Percentiles rank a stretch among this genome's conserved stretches.
These are phyloP conservation scores for Diaporthe batatas DNA, from an alignment of 2,329 filamentous ascomycete species.

Conservation along the genomic window DNA sequence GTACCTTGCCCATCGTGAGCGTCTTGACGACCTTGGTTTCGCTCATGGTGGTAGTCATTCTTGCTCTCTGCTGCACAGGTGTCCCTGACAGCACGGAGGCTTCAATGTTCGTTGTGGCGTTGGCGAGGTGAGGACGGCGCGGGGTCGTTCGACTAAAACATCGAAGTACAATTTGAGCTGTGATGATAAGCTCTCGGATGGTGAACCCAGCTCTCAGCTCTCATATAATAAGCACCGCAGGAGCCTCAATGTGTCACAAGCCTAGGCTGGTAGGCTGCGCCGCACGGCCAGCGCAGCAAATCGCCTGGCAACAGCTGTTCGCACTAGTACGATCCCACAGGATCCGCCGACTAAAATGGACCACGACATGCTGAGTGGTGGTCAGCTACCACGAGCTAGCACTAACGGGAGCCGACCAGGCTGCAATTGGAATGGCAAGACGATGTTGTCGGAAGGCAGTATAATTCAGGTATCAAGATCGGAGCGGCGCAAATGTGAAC, in stretches of 20 bases:
- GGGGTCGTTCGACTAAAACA: too few species aligned
- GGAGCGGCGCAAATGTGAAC: neutral
- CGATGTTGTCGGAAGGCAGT: neutral
- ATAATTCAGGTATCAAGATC: neutral
- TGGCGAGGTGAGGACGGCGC: too few species aligned
- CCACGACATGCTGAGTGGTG: neutral
- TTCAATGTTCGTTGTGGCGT: neutral
- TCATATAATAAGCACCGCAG: neutral
- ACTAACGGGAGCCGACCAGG: neutral
- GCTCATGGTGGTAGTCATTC: conserved; percentile 5
- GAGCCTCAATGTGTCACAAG: neutral
- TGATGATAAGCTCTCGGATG: neutral
- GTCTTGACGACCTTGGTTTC: conserved; percentile 10
- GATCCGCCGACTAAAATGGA: neutral
- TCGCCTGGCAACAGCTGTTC: neutral
- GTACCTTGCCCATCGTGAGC: conserved; percentile 35
- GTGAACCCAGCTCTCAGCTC: neutral
- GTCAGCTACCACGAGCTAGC: neutral
- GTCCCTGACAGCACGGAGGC: neutral
- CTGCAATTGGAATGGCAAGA: neutral
- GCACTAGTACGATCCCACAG: neutral
- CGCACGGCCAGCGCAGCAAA: neutral
- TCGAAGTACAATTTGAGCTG: neutral
- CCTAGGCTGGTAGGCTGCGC: neutral
- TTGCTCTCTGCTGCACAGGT: accelerated